Evolutionary conservation across 2,329 filamentous ascomycete genomes (phyloP).

Genomic region (Aspergillus glaucus): DNA sequence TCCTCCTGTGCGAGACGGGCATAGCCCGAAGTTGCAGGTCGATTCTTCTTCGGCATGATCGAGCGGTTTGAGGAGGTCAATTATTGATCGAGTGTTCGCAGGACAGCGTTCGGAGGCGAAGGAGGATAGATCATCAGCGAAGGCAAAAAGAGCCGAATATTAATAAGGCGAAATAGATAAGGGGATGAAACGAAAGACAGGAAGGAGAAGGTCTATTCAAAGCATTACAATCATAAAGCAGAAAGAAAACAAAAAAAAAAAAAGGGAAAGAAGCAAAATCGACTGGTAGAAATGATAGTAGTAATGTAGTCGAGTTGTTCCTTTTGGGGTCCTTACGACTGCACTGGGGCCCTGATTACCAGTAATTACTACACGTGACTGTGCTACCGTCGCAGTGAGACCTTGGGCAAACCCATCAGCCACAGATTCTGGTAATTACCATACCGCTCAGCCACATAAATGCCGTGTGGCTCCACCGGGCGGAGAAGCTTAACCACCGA

Average conservation of each 20-base stretch:
- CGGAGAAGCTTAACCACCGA: not conserved
- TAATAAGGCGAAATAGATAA: not conserved
- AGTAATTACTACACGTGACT: not conserved
- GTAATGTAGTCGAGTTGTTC: not conserved
- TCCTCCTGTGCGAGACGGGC: conserved; percentile 79
- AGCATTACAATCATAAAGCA: not conserved
- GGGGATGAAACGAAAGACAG: not conserved
- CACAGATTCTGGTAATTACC: not conserved
- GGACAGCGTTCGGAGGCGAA: not conserved
- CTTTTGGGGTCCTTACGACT: not conserved
- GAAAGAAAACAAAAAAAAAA: conserved; percentile 1
- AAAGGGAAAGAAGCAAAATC: not conserved
- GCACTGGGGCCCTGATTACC: not conserved
- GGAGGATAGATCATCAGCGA: not conserved
- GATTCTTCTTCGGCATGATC: conserved; percentile 56
- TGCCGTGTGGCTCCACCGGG: conserved; percentile 1
- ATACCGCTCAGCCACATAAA: conserved; percentile 1
- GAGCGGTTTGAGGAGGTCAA: conserved; percentile 14
- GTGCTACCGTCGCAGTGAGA: not conserved
- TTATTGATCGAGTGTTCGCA: not conserved
- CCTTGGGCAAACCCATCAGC: not conserved
- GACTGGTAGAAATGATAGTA: not conserved
- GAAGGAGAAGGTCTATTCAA: not conserved
- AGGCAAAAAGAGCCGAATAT: not conserved
- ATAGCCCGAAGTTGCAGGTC: conserved; percentile 73